Evolutionary conservation across 1,139 yeast genomes (phyloP), one percentile per base, ranked within the genome.

Genomic region (Petasospora fabianii): DNA sequence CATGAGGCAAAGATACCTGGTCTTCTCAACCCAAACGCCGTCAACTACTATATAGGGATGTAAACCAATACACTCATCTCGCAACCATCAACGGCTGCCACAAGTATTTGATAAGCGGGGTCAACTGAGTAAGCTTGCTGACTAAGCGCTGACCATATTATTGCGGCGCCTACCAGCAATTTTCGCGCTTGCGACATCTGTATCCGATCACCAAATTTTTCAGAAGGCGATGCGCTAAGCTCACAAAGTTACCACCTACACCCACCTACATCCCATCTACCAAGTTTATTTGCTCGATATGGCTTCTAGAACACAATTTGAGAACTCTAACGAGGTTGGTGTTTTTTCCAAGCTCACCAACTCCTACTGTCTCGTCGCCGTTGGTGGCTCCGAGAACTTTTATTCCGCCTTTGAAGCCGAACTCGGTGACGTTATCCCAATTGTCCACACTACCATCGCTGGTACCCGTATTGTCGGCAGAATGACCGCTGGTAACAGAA

Each of bases 401-500:
- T 94, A 92, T 70, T 70, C 97, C 48, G 95, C 97, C 30, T 92
- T 92, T 61, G 98, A 94, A 71, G 96, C 96, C 42, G 97, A 92
- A 66, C 73, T 94, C 51, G 97, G 97, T 46, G 97, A 90, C 66
- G 90, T 87, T 44, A 80, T 94, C 47, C 98, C 98, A 43, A 88
- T 92, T 58, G 94, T 87, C 49, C 97, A 92, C 62, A 86, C 97
- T 42, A 92, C 98, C 47, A 92, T 94, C 56, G 97, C 97, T 32
- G 98, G 98, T 53, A 88, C 96, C 54, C 84, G 98, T 68, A 94
- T 94, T 51, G 86, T 94, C 46, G 99, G 99, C 53, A 79, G 98
- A 65, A 85, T 94, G 96, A 85, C 96, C 30, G 97, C 97, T 30
- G 99, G 99, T 59, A 94, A 94, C 74, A 82, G 98, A 72, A 79